Evolutionary conservation across 352 stramenopile genomes (phyloP), one percentile per base, ranked within the genome.

Genomic region (Phytophthora palmivora): DNA sequence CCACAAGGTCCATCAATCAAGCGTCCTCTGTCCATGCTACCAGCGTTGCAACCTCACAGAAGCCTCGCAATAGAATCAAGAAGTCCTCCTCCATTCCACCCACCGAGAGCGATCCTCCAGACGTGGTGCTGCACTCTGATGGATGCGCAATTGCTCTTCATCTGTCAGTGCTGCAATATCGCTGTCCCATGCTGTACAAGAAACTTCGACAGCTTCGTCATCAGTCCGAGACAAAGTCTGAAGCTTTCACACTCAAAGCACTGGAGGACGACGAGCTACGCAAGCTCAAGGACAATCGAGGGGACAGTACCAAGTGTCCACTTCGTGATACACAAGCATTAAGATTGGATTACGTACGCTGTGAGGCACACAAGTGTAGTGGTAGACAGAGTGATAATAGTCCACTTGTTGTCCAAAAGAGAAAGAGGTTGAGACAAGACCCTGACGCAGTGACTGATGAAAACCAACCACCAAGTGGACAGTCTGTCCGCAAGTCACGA

Each of bases 91-190:
- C 34, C 38, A 63, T 68, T n/a, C 19, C 47, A 9, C 36, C 44
- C 3, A 50, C 57, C 1, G 58, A 67, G 51, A 55, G n/a, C 8
- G 32, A 58, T 12, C 58, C 57, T 24, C 50, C 67, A 2, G 79
- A 92, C 54, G 51, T 84, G 7, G 46, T 84, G 33, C 48, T 92
- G 14, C 79, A 89, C 48, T 66, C 79, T 0, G 64, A 80, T 21
- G 59, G 56, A 22, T 92, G 84, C 58, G 73, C 78, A 16, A 76
- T 92, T 34, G 58, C 58, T 14, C 15, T 89, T 7, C 75, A 88
- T 50, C 34, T 67, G 4, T 51, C 38, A 1, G 55, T 82, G 24
- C 28, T 89, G 12, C 58, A 76, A 24, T 33, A 43, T 2, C 68
- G 74, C 42, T 76, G 81, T 58, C 63, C 43, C n/a, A 61, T 62